Conservation (phyloP, 257 asterid species). For the Solanum appendiculatum region DNA sequence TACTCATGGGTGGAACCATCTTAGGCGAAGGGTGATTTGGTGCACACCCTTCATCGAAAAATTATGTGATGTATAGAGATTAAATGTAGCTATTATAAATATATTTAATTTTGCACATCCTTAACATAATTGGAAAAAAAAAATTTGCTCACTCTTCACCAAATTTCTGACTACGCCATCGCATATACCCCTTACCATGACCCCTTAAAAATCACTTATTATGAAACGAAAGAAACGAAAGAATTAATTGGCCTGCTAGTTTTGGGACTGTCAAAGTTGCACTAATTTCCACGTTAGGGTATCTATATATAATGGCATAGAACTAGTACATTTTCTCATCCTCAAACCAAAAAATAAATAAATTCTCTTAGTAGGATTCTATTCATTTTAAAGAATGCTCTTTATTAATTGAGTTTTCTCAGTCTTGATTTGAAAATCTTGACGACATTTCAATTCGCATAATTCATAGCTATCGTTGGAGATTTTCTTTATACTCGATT, state of each 20-base stretch:
- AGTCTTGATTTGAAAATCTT: too few relatives aligned
- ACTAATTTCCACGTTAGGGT: not conserved
- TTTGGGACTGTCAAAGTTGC: not conserved
- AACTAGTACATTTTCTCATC: not conserved
- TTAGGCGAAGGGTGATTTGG: not conserved
- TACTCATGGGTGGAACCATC: not conserved
- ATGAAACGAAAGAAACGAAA: too few relatives aligned
- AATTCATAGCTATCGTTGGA: not conserved
- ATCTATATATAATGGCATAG: not conserved
- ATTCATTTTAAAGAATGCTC: not conserved
- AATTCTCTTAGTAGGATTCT: not conserved
- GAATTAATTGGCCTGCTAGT: not conserved
- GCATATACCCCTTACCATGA: not conserved
- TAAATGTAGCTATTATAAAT: too few relatives aligned
- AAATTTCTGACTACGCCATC: too few relatives aligned
- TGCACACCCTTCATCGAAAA: too few relatives aligned
- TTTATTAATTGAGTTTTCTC: not conserved
- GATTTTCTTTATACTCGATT: too few relatives aligned
- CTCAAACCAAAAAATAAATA: not conserved
- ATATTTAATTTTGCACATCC: too few relatives aligned
- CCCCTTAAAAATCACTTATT: not conserved
- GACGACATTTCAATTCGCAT: too few relatives aligned
- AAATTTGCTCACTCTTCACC: not conserved
- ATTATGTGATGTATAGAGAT: not conserved
- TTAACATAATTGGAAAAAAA: too few relatives aligned